Conservation (phyloP, 345 rosid species). For the Eutrema heterophyllum region DNA sequence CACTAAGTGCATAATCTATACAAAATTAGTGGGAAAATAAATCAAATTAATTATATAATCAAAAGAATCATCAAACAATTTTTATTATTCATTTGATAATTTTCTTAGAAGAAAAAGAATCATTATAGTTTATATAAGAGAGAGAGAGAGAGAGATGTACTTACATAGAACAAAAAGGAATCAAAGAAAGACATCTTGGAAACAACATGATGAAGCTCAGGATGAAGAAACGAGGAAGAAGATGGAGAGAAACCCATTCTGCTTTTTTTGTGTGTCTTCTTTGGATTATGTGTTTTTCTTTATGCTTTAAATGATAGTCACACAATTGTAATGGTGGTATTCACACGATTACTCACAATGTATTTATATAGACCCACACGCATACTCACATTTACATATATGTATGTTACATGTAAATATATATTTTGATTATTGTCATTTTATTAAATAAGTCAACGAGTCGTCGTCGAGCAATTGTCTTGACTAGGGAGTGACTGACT, state of each 20-base stretch:
- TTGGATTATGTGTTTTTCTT: conserved; percentile 22
- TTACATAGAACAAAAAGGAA: conserved; percentile 49
- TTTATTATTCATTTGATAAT: not conserved
- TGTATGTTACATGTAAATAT: not conserved
- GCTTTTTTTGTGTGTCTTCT: not conserved
- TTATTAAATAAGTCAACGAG: not conserved
- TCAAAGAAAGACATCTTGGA: conserved; percentile 58
- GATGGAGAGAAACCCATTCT: conserved; percentile 37
- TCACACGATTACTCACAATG: conserved; percentile 27
- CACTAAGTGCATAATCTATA: conserved; percentile 53
- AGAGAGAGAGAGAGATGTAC: conserved; percentile 12
- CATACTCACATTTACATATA: conserved; percentile 18
- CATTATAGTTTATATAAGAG: not conserved
- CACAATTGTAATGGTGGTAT: conserved; percentile 33
- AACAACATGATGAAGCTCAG: conserved; percentile 45
- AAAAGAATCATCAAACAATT: not conserved
- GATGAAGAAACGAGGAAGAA: conserved; percentile 46
- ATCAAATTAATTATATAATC: not conserved
- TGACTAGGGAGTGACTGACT: not conserved
- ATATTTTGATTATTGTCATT: not conserved
- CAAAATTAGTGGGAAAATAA: not conserved
- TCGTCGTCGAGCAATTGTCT: not conserved
- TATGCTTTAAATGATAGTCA: conserved; percentile 31
- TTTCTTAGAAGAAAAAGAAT: not conserved
- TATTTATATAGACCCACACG: conserved; percentile 34